phyloP scores from a whole-genome alignment of 441 rosid genomes.

The Erodium trifolium region DNA sequence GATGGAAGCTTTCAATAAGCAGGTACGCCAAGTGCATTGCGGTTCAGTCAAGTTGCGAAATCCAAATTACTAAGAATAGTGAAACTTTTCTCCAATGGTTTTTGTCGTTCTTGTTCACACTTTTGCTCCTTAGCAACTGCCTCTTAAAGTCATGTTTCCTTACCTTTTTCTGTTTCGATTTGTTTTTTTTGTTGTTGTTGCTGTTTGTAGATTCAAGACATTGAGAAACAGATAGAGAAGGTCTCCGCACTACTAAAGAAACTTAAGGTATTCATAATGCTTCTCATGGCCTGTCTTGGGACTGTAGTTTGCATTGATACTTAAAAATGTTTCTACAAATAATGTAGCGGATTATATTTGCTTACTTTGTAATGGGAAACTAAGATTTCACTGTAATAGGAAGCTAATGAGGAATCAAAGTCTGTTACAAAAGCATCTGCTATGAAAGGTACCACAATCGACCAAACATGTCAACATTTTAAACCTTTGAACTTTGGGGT shows the following conservation, averaged over 20 bases:
- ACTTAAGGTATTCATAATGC: constrained; percentile 34
- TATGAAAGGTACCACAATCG: constrained; percentile 56
- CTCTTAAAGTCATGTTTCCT: not conserved
- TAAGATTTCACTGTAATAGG: constrained; percentile 32
- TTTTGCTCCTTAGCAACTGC: too few relatives aligned
- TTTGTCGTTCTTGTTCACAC: not conserved
- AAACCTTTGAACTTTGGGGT: too few relatives aligned
- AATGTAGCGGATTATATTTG: too few relatives aligned
- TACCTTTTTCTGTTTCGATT: constrained; percentile 11
- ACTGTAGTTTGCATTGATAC: too few relatives aligned
- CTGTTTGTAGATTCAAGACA: constrained; percentile 44
- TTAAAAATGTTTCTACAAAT: not conserved
- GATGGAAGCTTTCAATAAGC: constrained; percentile 57
- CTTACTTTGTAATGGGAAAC: not conserved
- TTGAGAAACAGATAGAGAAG: constrained; percentile 51
- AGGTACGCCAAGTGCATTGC: constrained; percentile 26
- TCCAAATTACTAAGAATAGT: not conserved
- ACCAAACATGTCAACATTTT: too few relatives aligned
- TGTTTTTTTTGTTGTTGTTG: not conserved
- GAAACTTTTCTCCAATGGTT: not conserved
- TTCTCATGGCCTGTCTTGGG: too few relatives aligned
- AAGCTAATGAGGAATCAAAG: constrained; percentile 88
- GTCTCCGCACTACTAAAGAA: constrained; percentile 44
- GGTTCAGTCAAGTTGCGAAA: not conserved
- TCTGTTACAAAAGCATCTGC: constrained; percentile 88